Evolutionary conservation across 345 rosid genomes (phyloP).

Genomic region (Eucalyptus erythrocorys): DNA sequence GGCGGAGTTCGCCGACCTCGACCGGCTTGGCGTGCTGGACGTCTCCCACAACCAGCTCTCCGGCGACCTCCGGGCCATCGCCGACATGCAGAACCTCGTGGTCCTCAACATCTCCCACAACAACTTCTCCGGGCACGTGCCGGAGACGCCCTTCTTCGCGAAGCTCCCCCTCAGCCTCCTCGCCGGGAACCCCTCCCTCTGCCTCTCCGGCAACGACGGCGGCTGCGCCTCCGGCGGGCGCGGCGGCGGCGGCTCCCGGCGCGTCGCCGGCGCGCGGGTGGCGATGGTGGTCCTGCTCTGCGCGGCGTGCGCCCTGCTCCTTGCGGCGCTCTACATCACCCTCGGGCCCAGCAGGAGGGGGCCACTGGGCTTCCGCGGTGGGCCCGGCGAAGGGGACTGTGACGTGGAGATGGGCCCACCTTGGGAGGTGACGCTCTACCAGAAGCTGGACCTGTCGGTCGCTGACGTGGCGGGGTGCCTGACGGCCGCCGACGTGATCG

Average conservation of each 20-base stretch:
- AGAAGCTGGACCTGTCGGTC: constrained; percentile 71
- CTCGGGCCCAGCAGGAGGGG: constrained; percentile 23
- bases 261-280: constrained; percentile 29
- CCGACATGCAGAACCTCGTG: constrained; percentile 67
- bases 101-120: constrained; percentile 80
- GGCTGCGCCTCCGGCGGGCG: constrained; percentile 7
- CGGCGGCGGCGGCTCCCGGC: background rate
- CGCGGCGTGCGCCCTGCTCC: constrained; percentile 47
- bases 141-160: constrained; percentile 70
- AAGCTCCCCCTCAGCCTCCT: constrained; percentile 65
- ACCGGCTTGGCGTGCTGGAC: constrained; percentile 60
- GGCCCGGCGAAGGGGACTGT: constrained; percentile 12
- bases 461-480: constrained; percentile 40
- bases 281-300: constrained; percentile 50
- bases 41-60: constrained; percentile 59
- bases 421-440: constrained; percentile 79
- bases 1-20: constrained; percentile 34
- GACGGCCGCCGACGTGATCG: constrained; percentile 51
- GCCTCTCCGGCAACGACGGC: constrained; percentile 33
- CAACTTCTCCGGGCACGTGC: constrained; percentile 65
- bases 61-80: constrained; percentile 48
- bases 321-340: constrained; percentile 63
- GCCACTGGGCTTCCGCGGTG: constrained; percentile 12
- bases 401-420: constrained; percentile 61
- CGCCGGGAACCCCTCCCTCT: constrained; percentile 56